phyloP scores from a whole-genome alignment of 1,139 yeast species.

The Kluyveromyces marxianus region DNA sequence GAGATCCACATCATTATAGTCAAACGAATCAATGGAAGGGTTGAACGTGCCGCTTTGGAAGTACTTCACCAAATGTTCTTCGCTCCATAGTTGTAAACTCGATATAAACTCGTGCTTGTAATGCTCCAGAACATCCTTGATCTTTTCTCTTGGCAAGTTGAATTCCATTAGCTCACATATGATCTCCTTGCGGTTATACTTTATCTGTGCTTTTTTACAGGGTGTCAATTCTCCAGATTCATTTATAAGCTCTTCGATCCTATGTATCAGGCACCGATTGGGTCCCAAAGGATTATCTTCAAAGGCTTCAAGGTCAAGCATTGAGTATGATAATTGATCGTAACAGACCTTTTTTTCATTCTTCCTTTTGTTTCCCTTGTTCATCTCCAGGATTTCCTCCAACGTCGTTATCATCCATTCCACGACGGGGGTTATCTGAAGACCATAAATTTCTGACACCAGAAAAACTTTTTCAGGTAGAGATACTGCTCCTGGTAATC shows the following conservation, averaged over 20 bases:
- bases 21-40: neutral
- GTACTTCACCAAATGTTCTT: neutral
- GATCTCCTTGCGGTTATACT: neutral
- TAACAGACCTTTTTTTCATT: neutral
- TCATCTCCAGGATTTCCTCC: neutral
- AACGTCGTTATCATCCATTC: conserved; percentile 1
- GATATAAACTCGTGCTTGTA: neutral
- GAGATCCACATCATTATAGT: neutral
- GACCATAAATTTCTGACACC: neutral
- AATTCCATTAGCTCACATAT: neutral
- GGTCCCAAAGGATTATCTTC: neutral
- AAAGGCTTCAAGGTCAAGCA: neutral
- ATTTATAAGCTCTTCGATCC: neutral
- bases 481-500: neutral
- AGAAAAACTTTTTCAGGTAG: neutral
- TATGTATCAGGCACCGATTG: neutral
- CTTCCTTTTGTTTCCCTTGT: neutral
- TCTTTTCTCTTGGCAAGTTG: neutral
- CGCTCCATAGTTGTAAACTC: neutral
- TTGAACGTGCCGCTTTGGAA: neutral
- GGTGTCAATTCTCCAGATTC: no score
- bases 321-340: no score
- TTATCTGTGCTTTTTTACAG: no score
- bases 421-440: neutral
- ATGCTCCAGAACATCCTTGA: neutral